phyloP scores from a whole-genome alignment of 2,329 filamentous ascomycete species.

The Aspergillus aculeatus region DNA sequence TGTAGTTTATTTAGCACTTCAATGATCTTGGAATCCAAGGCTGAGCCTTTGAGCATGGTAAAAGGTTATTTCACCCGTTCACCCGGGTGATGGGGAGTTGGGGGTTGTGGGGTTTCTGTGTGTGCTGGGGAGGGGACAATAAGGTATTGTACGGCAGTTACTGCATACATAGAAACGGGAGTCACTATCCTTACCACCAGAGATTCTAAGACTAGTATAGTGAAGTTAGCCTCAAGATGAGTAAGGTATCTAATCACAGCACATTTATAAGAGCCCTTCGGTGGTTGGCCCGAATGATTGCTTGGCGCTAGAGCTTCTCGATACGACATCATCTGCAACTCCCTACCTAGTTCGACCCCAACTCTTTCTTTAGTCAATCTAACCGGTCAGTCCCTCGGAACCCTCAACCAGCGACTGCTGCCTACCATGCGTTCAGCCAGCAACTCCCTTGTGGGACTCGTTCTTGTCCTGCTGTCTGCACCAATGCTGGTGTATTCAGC shows the following conservation, averaged over 20 bases:
- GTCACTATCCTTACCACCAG: too few species aligned
- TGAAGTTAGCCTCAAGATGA: too few species aligned
- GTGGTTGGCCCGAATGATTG: not conserved
- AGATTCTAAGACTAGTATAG: too few species aligned
- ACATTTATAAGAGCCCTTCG: too few species aligned
- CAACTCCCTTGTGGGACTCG: constrained; percentile 10
- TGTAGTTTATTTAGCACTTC: not conserved
- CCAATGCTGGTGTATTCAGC: constrained; percentile 24
- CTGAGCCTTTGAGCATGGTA: not conserved
- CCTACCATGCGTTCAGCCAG: constrained; percentile 17
- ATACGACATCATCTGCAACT: not conserved
- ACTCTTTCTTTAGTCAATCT: not conserved
- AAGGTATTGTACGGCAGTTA: too few species aligned
- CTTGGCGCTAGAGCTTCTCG: not conserved
- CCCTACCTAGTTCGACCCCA: not conserved
- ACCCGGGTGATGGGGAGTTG: too few species aligned
- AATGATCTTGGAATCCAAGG: not conserved
- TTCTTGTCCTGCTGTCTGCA: constrained; percentile 21
- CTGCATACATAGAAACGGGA: too few species aligned
- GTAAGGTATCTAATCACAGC: not conserved
- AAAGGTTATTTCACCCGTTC: too few species aligned
- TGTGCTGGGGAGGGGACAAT: too few species aligned
- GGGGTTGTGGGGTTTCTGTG: too few species aligned
- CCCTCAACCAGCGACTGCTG: not conserved
- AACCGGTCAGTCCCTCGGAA: too few species aligned